Conservation (phyloP, 208 protist genomes). For the Naegleria gruberi region DNA sequence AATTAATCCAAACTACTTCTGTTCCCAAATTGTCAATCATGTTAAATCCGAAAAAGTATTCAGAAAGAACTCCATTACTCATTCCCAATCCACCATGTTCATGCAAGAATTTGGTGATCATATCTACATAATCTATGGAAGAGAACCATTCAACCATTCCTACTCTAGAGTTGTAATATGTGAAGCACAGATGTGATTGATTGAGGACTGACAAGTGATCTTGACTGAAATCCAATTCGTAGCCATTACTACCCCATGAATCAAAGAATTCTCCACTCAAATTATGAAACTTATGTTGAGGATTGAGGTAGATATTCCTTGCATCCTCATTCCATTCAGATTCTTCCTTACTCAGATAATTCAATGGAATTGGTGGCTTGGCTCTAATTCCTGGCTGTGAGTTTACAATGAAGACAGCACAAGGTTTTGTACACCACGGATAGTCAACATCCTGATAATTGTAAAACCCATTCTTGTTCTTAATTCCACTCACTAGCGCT, state of each 20-base stretch:
- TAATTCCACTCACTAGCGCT: not conserved
- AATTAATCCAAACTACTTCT: not conserved
- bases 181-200: not conserved
- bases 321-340: not conserved
- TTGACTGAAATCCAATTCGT: not conserved
- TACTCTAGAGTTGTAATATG: not conserved
- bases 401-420: not conserved
- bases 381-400: not conserved
- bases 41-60: not conserved
- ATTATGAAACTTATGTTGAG: not conserved
- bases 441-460: not conserved
- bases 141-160: not conserved
- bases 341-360: not conserved
- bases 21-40: not conserved
- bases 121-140: not conserved
- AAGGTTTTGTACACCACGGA: not conserved
- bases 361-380: not conserved
- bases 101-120: not conserved
- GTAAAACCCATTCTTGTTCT: not conserved
- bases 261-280: not conserved
- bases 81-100: no score
- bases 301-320: not conserved
- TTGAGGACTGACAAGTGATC: not conserved
- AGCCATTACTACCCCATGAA: not conserved
- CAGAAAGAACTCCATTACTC: no score